phyloP scores from a whole-genome alignment of 2,329 filamentous ascomycete genomes.

The Paramyrothecium sp. region DNA sequence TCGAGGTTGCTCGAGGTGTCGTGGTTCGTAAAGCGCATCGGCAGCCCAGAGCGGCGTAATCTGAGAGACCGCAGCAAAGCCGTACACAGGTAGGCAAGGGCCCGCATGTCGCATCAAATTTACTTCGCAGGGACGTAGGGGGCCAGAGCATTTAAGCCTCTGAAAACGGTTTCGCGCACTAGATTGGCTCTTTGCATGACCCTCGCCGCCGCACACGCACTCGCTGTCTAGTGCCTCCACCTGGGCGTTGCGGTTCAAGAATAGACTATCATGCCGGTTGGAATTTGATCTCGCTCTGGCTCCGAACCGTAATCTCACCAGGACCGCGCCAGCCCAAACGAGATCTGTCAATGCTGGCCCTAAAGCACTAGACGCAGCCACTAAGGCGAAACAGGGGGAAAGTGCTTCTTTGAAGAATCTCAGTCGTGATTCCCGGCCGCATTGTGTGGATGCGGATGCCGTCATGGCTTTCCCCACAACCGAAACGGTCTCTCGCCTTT shows the following conservation, averaged over 20 bases:
- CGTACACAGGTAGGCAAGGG: too few relatives aligned
- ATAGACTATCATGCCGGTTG: neutral
- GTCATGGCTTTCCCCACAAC: neutral
- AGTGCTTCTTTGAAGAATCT: too few relatives aligned
- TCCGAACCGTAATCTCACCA: neutral
- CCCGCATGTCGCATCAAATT: too few relatives aligned
- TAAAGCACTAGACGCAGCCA: too few relatives aligned
- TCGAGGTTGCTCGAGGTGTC: too few relatives aligned
- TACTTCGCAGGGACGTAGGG: neutral
- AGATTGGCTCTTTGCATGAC: too few relatives aligned
- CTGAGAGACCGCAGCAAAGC: too few relatives aligned
- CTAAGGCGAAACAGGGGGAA: too few relatives aligned
- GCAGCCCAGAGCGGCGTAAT: too few relatives aligned
- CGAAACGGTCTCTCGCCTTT: neutral
- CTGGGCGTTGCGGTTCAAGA: neutral
- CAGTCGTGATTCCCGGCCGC: neutral
- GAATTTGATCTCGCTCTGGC: neutral
- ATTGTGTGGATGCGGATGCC: neutral
- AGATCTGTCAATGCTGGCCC: neutral
- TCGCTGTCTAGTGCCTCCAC: too few relatives aligned
- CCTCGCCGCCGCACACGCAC: too few relatives aligned
- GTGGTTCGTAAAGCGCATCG: too few relatives aligned
- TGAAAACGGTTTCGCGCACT: neutral
- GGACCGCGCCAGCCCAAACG: neutral
- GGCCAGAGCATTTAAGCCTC: neutral